Conservation (phyloP, 768 basidiomycete genomes). For the Clavaria fumosa region DNA sequence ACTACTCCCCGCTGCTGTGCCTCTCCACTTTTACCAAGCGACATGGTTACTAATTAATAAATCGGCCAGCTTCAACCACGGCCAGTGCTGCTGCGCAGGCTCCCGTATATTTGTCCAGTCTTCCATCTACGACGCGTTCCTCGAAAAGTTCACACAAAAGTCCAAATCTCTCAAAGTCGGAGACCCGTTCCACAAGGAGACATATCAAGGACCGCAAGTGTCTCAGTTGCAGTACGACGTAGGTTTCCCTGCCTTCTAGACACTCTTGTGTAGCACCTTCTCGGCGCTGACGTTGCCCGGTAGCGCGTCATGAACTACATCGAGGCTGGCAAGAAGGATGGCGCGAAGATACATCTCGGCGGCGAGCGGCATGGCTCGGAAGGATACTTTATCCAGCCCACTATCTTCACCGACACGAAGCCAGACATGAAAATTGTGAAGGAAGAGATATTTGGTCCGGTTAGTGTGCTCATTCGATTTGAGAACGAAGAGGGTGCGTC, state of each 20-base stretch:
- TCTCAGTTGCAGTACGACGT: constrained; percentile 64
- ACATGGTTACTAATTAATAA: neutral
- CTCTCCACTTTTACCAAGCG: neutral
- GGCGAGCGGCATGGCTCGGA: constrained; percentile 40
- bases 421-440: constrained; percentile 52
- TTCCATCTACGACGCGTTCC: constrained; percentile 65
- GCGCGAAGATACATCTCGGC: constrained; percentile 47
- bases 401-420: constrained; percentile 47
- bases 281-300: neutral
- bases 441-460: constrained; percentile 65
- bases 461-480: constrained; percentile 56
- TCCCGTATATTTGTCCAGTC: constrained; percentile 75
- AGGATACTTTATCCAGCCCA: constrained; percentile 45
- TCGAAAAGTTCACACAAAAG: constrained; percentile 40
- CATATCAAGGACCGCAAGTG: constrained; percentile 67
- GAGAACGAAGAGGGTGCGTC: constrained; percentile 30
- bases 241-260: constrained; percentile 16
- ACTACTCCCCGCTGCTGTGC: neutral
- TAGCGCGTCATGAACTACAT: constrained; percentile 63
- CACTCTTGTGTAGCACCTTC: neutral
- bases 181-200: constrained; percentile 45
- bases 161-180: constrained; percentile 46
- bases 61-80: constrained; percentile 39
- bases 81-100: constrained; percentile 75
- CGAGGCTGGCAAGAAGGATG: constrained; percentile 46